Evolutionary conservation across 2,329 filamentous ascomycete species (phyloP), one percentile per base, ranked within the genome.

Genomic region (Colletotrichum horii): DNA sequence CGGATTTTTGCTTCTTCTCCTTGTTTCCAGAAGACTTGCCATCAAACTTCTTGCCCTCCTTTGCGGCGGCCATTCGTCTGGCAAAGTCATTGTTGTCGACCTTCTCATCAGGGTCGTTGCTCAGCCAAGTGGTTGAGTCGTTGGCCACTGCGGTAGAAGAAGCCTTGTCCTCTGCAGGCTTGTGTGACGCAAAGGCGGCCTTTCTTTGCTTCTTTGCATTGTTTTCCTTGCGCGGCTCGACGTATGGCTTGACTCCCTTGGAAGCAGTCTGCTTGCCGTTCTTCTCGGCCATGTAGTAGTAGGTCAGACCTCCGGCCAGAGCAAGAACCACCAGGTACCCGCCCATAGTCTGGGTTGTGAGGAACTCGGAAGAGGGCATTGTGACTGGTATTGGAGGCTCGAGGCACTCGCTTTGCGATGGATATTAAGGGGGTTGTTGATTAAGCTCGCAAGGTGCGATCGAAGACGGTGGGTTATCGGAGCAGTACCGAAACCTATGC

Each of bases 31-130:
- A 87, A 79, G 89, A 82, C 82, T 90, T 89, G 80, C 85, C 83
- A 76, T 84, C 87, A 79, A 91, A 90, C 80, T 91, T 91, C 77
- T 90, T 91, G 74, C 95, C 95, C 78, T 94, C 89, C 86, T 95
- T 94, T 66, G 93, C 89, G 80, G 90, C 93, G 73, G 91, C 87
- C 79, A 97, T 89, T 82, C 94, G 93, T 80, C 91, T 91, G 36
- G 95, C 95, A 83, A 97, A 96, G 78, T 96, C 94, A 80, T 90
- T 91, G 82, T 94, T 94, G 81, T 93, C 92, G 71, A 92, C 88
- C 60, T 90, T 90, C 75, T 93, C 92, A 74, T 93, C 89, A 72
- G 80, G 83, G 8, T 84, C 75, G 58, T 85, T 79, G 58, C 79
- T 82, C 66, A 82, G 75, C 61, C 79, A 79, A 36, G 82, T 76